Evolutionary conservation across 2,329 filamentous ascomycete genomes (phyloP).

Genomic region (Epichloe amarillans): DNA sequence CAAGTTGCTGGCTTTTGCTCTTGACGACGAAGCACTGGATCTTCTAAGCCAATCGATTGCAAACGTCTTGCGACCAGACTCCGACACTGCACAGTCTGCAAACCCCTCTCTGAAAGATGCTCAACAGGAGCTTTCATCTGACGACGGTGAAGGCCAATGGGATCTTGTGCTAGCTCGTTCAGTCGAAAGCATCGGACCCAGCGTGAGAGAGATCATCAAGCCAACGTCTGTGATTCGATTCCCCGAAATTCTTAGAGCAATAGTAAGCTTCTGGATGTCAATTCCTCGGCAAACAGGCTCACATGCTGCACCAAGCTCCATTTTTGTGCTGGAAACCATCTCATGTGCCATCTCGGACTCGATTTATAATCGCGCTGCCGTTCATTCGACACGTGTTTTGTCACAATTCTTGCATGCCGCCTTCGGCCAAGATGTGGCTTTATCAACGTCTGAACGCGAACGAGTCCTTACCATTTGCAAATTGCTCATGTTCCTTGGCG

Average conservation of each 20-base stretch:
- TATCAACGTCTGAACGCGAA: conserved; percentile 41
- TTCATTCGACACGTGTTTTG: conserved; percentile 61
- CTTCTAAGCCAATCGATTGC: conserved; percentile 48
- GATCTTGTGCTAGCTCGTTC: conserved; percentile 24
- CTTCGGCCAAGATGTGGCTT: conserved; percentile 37
- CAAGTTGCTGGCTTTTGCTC: conserved; percentile 64
- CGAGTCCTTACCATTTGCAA: conserved; percentile 55
- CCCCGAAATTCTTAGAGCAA: conserved; percentile 47
- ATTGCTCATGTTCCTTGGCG: conserved; percentile 58
- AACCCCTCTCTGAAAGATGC: conserved; percentile 7
- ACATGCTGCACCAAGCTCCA: conserved; percentile 38
- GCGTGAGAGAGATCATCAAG: conserved; percentile 35
- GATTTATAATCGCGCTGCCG: conserved; percentile 52
- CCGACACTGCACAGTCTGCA: conserved; percentile 9
- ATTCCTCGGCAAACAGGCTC: conserved; percentile 35
- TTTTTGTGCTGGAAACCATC: conserved; percentile 54
- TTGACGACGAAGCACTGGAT: conserved; percentile 65
- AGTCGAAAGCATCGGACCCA: conserved; percentile 23
- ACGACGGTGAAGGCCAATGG: conserved; percentile 22
- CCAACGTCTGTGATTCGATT: conserved; percentile 42
- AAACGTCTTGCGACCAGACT: conserved; percentile 20
- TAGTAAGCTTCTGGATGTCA: conserved; percentile 51
- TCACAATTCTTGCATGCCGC: conserved; percentile 51
- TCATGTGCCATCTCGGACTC: conserved; percentile 45
- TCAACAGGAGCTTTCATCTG: conserved; percentile 8